Conservation (phyloP, 2,329 filamentous ascomycete genomes). For the Penicillium crustosum region DNA sequence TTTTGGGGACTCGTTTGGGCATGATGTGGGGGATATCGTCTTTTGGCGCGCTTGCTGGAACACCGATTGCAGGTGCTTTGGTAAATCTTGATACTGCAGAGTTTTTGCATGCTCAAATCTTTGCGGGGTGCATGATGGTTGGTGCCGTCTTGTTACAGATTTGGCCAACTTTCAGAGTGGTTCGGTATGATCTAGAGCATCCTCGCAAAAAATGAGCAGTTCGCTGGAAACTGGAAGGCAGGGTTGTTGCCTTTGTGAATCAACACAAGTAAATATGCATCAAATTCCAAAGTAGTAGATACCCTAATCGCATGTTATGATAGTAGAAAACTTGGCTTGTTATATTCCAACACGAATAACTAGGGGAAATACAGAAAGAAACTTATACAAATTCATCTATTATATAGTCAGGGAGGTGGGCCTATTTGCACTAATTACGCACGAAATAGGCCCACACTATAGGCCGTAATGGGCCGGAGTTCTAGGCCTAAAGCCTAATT, state of each 20-base stretch:
- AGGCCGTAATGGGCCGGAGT: too few species aligned
- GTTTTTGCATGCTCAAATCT: conserved; percentile 33
- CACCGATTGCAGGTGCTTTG: conserved; percentile 35
- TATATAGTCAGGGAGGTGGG: too few species aligned
- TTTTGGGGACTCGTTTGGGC: conserved; percentile 32
- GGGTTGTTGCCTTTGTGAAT: neutral
- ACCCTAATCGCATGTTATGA: too few species aligned
- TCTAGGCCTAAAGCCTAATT: too few species aligned
- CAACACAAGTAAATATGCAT: neutral
- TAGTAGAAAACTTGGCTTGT: too few species aligned
- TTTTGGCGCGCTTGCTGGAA: conserved; percentile 32
- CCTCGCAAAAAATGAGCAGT: neutral
- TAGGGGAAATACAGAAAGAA: too few species aligned
- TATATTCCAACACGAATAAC: too few species aligned
- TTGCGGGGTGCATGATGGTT: conserved; percentile 36
- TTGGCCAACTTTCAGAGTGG: conserved; percentile 29
- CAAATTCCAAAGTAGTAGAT: too few species aligned
- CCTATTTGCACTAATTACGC: too few species aligned
- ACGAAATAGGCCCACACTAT: too few species aligned
- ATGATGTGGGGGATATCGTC: conserved; percentile 41
- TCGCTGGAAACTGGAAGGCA: neutral
- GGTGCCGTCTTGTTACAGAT: conserved; percentile 29
- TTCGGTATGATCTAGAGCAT: conserved; percentile 22
- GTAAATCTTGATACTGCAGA: conserved; percentile 28
- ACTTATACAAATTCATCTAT: too few species aligned